A percentile compares a stretch with the other conserved stretches of the same genome.
These are phyloP conservation scores for Phytophthora idaei DNA, from an alignment of 352 stramenopile genomes.

Conservation along the genomic window DNA sequence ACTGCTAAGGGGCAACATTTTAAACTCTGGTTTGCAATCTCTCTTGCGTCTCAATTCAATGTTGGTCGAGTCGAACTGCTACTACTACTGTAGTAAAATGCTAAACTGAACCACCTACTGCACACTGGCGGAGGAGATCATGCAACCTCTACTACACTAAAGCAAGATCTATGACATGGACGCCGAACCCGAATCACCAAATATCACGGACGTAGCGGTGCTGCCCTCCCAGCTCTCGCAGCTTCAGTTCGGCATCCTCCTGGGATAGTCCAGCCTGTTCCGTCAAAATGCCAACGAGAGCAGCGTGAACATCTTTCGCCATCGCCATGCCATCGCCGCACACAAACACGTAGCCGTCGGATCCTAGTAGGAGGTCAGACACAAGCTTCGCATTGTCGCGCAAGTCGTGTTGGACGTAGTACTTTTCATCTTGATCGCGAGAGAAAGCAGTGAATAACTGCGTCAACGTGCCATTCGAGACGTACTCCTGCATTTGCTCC, in stretches of 20 bases:
- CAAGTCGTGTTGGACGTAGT: constrained; percentile 94
- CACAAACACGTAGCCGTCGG: constrained; percentile 91
- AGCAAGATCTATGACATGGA: constrained; percentile 11
- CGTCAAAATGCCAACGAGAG: constrained; percentile 82
- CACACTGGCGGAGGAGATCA: constrained; percentile 37
- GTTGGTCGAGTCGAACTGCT: constrained; percentile 12
- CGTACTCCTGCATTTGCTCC: constrained; percentile 82
- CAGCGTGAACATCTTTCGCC: constrained; percentile 94
- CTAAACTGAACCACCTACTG: constrained; percentile 9
- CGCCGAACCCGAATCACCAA: constrained; percentile 55
- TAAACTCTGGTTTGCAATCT: not conserved
- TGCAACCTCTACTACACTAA: constrained; percentile 4
- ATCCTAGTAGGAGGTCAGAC: constrained; percentile 74
- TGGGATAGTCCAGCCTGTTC: constrained; percentile 58
- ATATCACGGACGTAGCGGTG: constrained; percentile 91
- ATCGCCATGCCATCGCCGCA: constrained; percentile 96
- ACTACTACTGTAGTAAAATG: not conserved
- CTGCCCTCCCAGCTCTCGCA: constrained; percentile 63
- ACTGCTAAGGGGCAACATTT: too few species aligned
- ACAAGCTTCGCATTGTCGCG: constrained; percentile 63
- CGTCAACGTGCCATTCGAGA: constrained; percentile 72
- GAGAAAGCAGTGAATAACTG: constrained; percentile 92
- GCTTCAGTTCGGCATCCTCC: constrained; percentile 63
- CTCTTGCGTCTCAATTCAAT: constrained; percentile 21
- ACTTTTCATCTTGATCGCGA: constrained; percentile 88